Percentiles rank a stretch among this genome's conserved stretches.
phyloP scores from a whole-genome alignment of 2,329 filamentous ascomycete species.

The Alternaria angustiovoidea region DNA sequence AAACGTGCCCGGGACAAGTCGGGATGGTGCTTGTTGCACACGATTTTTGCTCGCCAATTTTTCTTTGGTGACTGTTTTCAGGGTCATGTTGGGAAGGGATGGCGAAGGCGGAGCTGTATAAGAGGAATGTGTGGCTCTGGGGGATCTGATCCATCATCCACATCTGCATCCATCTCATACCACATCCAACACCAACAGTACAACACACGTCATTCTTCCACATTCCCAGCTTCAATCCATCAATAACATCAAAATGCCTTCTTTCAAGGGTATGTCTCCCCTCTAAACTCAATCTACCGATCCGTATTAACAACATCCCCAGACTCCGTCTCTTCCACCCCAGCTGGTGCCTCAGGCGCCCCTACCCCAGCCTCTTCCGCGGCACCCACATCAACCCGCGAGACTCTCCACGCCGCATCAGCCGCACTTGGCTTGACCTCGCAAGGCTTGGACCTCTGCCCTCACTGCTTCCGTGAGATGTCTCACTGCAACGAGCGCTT shows the following conservation, averaged over 20 bases:
- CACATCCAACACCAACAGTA: neutral
- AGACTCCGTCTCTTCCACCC: conserved; percentile 39
- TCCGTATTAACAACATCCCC: conserved; percentile 3
- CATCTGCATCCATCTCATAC: neutral
- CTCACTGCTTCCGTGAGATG: conserved; percentile 40
- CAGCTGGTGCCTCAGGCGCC: conserved; percentile 30
- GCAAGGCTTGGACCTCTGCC: conserved; percentile 37
- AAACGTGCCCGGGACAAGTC: conserved; percentile 27
- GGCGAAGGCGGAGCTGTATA: conserved; percentile 21
- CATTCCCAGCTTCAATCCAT: neutral
- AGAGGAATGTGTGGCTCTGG: conserved; percentile 4
- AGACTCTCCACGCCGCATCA: conserved; percentile 33
- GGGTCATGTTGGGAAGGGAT: conserved; percentile 19
- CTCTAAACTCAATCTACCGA: neutral
- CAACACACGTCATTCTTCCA: neutral
- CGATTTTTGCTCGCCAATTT: conserved; percentile 26
- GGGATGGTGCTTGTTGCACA: conserved; percentile 21
- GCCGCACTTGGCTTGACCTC: conserved; percentile 26
- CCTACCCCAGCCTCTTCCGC: conserved; percentile 28
- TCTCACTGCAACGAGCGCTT: conserved; percentile 38
- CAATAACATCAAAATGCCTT: conserved; percentile 25
- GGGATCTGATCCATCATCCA: neutral
- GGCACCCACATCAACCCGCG: conserved; percentile 26
- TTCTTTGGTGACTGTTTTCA: conserved; percentile 12
- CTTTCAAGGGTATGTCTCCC: conserved; percentile 27